These are phyloP conservation scores for Lodderomyces margitis DNA, from an alignment of 1,139 yeast species.

Conservation along the genomic window DNA sequence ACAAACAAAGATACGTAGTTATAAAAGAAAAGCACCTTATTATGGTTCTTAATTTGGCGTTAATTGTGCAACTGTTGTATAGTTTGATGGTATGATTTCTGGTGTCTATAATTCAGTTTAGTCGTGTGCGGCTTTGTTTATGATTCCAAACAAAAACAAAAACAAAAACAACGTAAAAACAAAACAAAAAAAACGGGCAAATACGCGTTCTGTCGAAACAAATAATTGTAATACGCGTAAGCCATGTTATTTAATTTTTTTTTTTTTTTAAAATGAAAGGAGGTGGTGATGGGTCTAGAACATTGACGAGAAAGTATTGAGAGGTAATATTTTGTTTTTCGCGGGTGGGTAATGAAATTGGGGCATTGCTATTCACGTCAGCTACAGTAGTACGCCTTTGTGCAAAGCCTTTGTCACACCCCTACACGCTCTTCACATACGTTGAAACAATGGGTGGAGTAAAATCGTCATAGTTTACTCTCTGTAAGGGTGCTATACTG, in stretches of 20 bases:
- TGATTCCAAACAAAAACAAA: neutral
- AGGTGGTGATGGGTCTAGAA: neutral
- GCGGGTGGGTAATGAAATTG: slow-evolving; percentile 1
- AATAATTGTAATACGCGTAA: slow-evolving; percentile 2
- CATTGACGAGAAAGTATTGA: no score
- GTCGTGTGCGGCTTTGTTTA: neutral
- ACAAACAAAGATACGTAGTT: neutral
- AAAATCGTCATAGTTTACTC: no score
- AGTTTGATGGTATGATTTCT: neutral
- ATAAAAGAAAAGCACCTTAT: neutral
- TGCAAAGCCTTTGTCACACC: no score
- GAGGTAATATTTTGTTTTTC: no score
- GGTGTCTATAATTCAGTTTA: neutral
- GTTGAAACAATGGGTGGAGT: no score
- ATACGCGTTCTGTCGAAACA: neutral
- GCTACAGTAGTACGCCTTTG: no score
- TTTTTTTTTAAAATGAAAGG: neutral
- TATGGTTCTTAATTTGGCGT: neutral
- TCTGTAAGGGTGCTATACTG: no score
- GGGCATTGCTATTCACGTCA: slow-evolving; percentile 1
- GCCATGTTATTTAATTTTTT: neutral
- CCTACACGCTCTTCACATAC: no score
- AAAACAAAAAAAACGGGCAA: neutral
- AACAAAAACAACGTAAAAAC: neutral
- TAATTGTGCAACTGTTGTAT: neutral